Conservation (phyloP, 2,329 filamentous ascomycete genomes). For the Erysiphe pulchra region DNA sequence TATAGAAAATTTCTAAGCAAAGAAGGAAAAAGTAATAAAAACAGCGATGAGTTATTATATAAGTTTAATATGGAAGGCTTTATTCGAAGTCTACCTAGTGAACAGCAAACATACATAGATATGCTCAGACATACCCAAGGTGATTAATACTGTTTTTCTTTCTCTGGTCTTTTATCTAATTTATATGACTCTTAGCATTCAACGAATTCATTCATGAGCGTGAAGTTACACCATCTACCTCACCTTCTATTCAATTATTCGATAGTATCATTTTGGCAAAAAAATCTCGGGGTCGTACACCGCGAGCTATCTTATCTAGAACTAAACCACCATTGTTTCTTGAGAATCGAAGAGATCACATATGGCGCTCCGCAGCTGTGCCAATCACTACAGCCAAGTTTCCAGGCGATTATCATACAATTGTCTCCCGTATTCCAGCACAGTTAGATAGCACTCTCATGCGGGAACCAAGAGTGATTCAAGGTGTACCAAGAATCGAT, state of each 20-base stretch:
- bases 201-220: conserved; percentile 71
- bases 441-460: conserved; percentile 69
- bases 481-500: conserved; percentile 46
- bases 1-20: conserved; percentile 37
- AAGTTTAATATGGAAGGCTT: conserved; percentile 41
- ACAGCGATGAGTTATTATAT: conserved; percentile 27
- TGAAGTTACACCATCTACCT: conserved; percentile 34
- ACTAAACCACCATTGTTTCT: conserved; percentile 28
- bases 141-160: conserved; percentile 14
- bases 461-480: conserved; percentile 75
- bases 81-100: conserved; percentile 35
- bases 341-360: conserved; percentile 47
- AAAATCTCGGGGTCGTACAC: conserved; percentile 34
- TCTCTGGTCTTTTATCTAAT: conserved; percentile 8
- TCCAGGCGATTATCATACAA: conserved; percentile 32
- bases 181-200: conserved; percentile 27
- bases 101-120: conserved; percentile 35
- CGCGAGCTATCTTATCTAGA: conserved; percentile 18
- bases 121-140: conserved; percentile 44
- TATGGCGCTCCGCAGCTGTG: conserved; percentile 46
- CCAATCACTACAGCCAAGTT: conserved; percentile 35
- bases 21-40: conserved; percentile 33
- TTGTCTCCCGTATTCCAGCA: conserved; percentile 43
- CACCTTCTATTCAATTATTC: conserved; percentile 48
- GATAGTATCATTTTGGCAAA: conserved; percentile 69